A percentile compares a stretch with the other conserved stretches of the same genome.
phyloP scores from a whole-genome alignment of 78 protist species.

The Thecamonas trahens region DNA sequence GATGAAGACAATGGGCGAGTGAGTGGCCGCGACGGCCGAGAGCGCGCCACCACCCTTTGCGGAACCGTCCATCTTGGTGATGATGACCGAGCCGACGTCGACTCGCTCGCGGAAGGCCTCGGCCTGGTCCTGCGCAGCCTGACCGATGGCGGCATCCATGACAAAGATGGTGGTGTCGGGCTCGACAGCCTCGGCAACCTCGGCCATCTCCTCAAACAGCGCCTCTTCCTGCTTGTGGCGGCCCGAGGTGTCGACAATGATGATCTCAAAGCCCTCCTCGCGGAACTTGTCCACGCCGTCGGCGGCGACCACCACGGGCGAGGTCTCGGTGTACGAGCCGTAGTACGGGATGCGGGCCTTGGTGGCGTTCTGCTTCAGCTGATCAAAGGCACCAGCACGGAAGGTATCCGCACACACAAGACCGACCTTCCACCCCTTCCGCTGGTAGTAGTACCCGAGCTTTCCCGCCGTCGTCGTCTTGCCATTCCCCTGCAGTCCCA shows the following conservation, averaged over 20 bases:
- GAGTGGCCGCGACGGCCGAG: conserved; percentile 81
- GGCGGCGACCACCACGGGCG: conserved; percentile 85
- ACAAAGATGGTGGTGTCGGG: conserved; percentile 95
- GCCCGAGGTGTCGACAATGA: conserved; percentile 97
- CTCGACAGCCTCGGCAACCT: conserved; percentile 55
- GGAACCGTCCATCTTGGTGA: conserved; percentile 98
- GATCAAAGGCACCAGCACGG: conserved; percentile 99
- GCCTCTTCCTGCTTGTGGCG: conserved; percentile 94
- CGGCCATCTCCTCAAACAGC: conserved; percentile 94
- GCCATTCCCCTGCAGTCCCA: conserved; percentile 96
- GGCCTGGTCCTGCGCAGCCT: conserved; percentile 89
- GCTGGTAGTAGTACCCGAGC: conserved; percentile 83
- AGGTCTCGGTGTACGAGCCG: conserved; percentile 82
- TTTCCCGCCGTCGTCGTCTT: conserved; percentile 88
- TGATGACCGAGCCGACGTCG: conserved; percentile 88
- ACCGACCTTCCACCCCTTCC: conserved; percentile 81
- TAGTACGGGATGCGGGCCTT: conserved; percentile 89
- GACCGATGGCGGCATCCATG: conserved; percentile 94
- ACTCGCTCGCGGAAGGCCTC: conserved; percentile 70
- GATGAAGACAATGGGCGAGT: conserved; percentile 88
- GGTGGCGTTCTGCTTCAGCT: conserved; percentile 96
- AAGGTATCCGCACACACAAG: conserved; percentile 99
- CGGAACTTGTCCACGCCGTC: conserved; percentile 89
- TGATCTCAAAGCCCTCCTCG: conserved; percentile 68
- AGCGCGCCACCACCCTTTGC: conserved; percentile 96